Base-by-base conservation (phyloP, 2,329 filamentous ascomycete genomes). In the Tolypocladium guangdongense region DNA sequence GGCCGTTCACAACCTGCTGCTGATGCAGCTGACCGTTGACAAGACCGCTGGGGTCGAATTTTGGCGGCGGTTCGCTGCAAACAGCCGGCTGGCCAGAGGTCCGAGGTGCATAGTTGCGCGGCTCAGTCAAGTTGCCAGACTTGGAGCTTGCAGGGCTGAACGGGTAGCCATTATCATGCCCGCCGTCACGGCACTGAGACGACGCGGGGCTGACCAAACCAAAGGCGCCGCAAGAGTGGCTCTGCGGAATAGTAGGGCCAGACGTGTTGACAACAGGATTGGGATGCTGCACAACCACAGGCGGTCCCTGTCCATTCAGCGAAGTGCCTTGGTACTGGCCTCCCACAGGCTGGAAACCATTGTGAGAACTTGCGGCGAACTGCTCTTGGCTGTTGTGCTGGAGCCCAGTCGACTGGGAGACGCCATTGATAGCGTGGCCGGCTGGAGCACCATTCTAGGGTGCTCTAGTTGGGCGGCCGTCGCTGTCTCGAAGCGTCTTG, bases 81-180 rank as follows among this genome's bases (percentile, higher is more conserved):
- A 58, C 22, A 14, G 58, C 54, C 7, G 62, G 56, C n/a, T 60
- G 59, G 0, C 61, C 64, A 32, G 63, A 56, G 7, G 65, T 64
- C 6, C 68, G 65, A 4, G 72, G 71, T 1, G 70, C 69, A 55
- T 72, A 73, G 60, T 69, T 72, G 52, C 70, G 68, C 2, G 73
- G 72, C 60, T 74, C 73, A 0, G 70, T 72, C 49, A 68, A 62
- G 37, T 58, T 59, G 4, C 62, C 56, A 11, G 53, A 54, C 12
- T 39, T 45, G 14, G 36, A 39, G 32, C 53, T 37, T 2, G 54
- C 55, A 3, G 59, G 57, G 39, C 57, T 58, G 37, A 54, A 53
- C 12, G 53, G 53, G 12, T 47, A 30, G 0, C 35, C 51, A 24
- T 43, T 46, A 2, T 41, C 32, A 16, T 38, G 14, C 22, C 8